Conservation (phyloP, 1,284 basidiomycete species). For the Ceratobasidium theobromae region DNA sequence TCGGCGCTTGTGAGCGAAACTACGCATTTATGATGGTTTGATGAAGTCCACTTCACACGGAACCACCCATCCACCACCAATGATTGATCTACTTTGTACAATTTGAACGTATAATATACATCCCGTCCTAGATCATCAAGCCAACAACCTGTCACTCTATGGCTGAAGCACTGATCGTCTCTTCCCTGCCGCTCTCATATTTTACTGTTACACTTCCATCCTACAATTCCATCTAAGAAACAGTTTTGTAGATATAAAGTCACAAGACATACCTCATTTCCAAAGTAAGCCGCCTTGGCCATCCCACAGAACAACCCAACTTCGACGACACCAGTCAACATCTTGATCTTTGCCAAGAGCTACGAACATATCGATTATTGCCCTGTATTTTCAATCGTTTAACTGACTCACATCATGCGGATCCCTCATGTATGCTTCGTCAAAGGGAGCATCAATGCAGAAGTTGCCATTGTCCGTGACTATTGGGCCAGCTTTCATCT, state of each 20-base stretch:
- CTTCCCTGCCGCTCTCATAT: conserved; percentile 42
- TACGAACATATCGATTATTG: conserved; percentile 41
- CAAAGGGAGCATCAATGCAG: conserved; percentile 89
- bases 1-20: neutral
- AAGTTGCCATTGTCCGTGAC: conserved; percentile 97
- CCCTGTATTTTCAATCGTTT: neutral
- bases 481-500: conserved; percentile 84
- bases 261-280: conserved; percentile 66
- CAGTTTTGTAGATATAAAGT: neutral
- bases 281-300: conserved; percentile 97
- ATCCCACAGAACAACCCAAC: conserved; percentile 94
- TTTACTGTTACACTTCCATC: conserved; percentile 48
- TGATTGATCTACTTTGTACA: neutral
- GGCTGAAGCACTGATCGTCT: conserved; percentile 39
- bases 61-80: too few relatives aligned
- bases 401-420: conserved; percentile 60
- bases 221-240: conserved; percentile 33
- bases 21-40: neutral
- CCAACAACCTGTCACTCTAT: neutral
- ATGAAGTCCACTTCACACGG: too few relatives aligned
- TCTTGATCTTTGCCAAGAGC: conserved; percentile 75
- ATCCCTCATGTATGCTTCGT: conserved; percentile 64
- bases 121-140: neutral
- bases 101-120: neutral
- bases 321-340: conserved; percentile 95